phyloP scores from a whole-genome alignment of 2,329 filamentous ascomycete genomes.

The Apiospora aurea region DNA sequence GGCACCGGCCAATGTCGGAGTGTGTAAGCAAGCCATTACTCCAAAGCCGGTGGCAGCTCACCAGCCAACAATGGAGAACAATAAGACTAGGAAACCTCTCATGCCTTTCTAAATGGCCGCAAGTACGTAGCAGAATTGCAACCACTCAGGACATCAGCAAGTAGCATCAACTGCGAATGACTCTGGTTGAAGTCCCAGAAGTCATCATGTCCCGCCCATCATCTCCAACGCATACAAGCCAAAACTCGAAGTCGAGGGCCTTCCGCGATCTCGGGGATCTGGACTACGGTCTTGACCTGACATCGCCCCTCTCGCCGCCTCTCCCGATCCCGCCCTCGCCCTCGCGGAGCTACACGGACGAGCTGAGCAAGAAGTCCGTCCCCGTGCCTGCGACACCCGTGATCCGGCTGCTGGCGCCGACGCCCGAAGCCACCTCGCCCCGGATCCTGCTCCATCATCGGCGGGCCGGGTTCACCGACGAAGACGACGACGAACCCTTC shows the following conservation, averaged over 20 bases:
- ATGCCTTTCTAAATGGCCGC: no score
- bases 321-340: not conserved
- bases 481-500: not conserved
- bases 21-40: not conserved
- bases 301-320: not conserved
- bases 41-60: not conserved
- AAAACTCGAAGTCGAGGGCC: not conserved
- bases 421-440: conserved; percentile 7
- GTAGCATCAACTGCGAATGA: not conserved
- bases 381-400: conserved; percentile 4
- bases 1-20: not conserved
- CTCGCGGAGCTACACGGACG: conserved; percentile 2
- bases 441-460: not conserved
- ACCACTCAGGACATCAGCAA: not conserved
- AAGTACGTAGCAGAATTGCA: not conserved
- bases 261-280: not conserved
- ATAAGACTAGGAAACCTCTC: no score
- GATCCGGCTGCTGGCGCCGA: not conserved
- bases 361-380: not conserved
- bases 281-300: not conserved
- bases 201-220: not conserved
- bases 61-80: not conserved
- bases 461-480: not conserved
- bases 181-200: not conserved
- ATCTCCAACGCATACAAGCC: not conserved